phyloP scores from a whole-genome alignment of 116 monocot species.

The Iris pallida region DNA sequence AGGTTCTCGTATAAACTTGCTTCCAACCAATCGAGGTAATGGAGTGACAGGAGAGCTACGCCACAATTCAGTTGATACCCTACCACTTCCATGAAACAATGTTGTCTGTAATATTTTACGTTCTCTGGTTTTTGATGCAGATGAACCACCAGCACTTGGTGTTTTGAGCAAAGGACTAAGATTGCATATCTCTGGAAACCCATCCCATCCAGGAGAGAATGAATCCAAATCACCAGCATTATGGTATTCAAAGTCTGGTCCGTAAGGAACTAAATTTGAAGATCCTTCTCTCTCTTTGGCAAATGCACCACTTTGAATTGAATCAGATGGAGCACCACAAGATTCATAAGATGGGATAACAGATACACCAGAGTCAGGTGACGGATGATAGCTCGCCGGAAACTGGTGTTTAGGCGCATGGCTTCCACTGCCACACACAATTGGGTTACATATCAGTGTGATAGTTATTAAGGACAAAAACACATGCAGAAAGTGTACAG shows the following conservation, averaged over 20 bases:
- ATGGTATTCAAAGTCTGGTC: slow-evolving; percentile 6
- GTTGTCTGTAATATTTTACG: slow-evolving; percentile 16
- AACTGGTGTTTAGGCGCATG: slow-evolving; percentile 20
- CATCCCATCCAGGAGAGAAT: slow-evolving; percentile 45
- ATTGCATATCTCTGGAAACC: slow-evolving; percentile 25
- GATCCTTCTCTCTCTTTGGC: slow-evolving; percentile 11
- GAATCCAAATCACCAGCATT: slow-evolving; percentile 7
- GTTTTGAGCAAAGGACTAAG: slow-evolving; percentile 28
- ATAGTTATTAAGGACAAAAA: slow-evolving; percentile 4
- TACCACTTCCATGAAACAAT: slow-evolving; percentile 17
- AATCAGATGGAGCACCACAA: slow-evolving; percentile 23
- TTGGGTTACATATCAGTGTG: background rate
- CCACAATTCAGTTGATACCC: slow-evolving; percentile 8
- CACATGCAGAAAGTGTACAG: background rate
- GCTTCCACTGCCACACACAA: slow-evolving; percentile 17
- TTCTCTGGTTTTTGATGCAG: slow-evolving; percentile 10
- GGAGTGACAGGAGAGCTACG: slow-evolving; percentile 47
- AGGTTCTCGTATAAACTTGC: slow-evolving; percentile 25
- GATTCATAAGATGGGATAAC: slow-evolving; percentile 16
- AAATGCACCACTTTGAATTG: slow-evolving; percentile 3
- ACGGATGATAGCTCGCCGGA: slow-evolving; percentile 24
- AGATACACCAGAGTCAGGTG: slow-evolving; percentile 34
- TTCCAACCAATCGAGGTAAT: slow-evolving; percentile 31
- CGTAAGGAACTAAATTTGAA: slow-evolving; percentile 6
- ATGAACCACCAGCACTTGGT: slow-evolving; percentile 11